These are phyloP conservation scores for Hypoxylon sp. DNA, from an alignment of 2,329 filamentous ascomycete species.

Conservation along the genomic window DNA sequence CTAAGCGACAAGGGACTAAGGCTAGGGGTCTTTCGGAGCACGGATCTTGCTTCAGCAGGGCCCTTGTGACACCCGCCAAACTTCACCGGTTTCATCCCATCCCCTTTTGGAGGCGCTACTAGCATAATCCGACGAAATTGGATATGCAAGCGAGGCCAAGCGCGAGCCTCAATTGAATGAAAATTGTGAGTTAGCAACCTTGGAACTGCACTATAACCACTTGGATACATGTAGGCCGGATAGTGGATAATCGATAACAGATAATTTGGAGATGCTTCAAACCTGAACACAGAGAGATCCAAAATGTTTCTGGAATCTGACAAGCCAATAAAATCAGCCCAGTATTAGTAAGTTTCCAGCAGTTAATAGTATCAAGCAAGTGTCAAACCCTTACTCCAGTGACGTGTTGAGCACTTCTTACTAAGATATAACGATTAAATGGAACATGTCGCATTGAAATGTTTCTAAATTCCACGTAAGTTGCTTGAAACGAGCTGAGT, in stretches of 20 bases:
- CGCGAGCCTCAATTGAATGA: constrained; percentile 24
- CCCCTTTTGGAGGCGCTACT: constrained; percentile 36
- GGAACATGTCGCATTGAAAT: constrained; percentile 20
- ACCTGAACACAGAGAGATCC: constrained; percentile 13
- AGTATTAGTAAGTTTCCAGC: constrained; percentile 17
- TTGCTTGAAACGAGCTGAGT: constrained; percentile 26
- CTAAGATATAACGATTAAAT: constrained; percentile 11
- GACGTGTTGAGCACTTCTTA: constrained; percentile 9
- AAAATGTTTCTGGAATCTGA: constrained; percentile 9
- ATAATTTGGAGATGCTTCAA: constrained; percentile 11
- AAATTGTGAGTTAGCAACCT: constrained; percentile 22
- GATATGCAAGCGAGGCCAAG: constrained; percentile 25
- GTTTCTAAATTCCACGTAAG: constrained; percentile 33
- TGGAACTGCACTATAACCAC: constrained; percentile 10
- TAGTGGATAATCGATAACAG: constrained; percentile 11
- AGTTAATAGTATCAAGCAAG: constrained; percentile 9
- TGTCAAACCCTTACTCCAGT: constrained; percentile 9
- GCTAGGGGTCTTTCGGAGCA: constrained; percentile 43
- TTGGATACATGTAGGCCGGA: constrained; percentile 2
- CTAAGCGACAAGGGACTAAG: constrained; percentile 46
- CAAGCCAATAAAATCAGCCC: constrained; percentile 8
- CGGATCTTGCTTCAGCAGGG: constrained; percentile 53
- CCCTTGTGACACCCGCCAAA: constrained; percentile 52
- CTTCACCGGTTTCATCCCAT: constrained; percentile 50
- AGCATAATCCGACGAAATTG: constrained; percentile 18